phyloP scores from a whole-genome alignment of 2,329 filamentous ascomycete genomes.

The Cytospora chrysosperma region DNA sequence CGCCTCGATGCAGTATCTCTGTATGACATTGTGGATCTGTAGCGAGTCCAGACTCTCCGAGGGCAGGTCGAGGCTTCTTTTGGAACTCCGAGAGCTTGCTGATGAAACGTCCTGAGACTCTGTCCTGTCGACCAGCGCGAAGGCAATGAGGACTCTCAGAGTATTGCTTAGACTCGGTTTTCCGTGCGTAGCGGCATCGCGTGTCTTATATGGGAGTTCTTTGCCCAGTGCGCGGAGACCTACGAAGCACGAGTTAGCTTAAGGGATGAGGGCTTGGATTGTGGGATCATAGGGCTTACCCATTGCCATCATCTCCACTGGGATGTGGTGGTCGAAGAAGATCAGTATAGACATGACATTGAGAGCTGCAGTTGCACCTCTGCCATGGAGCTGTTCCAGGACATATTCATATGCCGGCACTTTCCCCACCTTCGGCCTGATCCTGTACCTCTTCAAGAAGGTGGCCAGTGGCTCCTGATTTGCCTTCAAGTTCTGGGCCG shows the following conservation, averaged over 20 bases:
- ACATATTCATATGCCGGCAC: conserved; percentile 49
- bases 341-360: conserved; percentile 65
- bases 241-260: conserved; percentile 26
- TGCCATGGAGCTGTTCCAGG: conserved; percentile 47
- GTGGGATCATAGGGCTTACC: conserved; percentile 38
- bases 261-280: not conserved
- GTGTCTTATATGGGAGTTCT: conserved; percentile 42
- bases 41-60: conserved; percentile 50
- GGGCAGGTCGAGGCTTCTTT: conserved; percentile 39
- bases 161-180: conserved; percentile 46
- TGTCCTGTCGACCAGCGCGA: conserved; percentile 52
- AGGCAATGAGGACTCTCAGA: conserved; percentile 49
- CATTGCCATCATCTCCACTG: conserved; percentile 63
- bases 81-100: conserved; percentile 41
- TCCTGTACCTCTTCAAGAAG: conserved; percentile 58
- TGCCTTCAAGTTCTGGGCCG: conserved; percentile 60
- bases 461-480: conserved; percentile 60
- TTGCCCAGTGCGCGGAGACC: conserved; percentile 47
- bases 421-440: conserved; percentile 52
- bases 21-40: conserved; percentile 51
- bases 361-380: conserved; percentile 52
- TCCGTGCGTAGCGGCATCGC: conserved; percentile 36
- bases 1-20: conserved; percentile 51
- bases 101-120: conserved; percentile 44
- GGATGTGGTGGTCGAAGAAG: conserved; percentile 64